A percentile compares a stretch with the other conserved stretches of the same genome.
phyloP scores from a whole-genome alignment of 2,329 filamentous ascomycete species.

The Arthroderma sp. region DNA sequence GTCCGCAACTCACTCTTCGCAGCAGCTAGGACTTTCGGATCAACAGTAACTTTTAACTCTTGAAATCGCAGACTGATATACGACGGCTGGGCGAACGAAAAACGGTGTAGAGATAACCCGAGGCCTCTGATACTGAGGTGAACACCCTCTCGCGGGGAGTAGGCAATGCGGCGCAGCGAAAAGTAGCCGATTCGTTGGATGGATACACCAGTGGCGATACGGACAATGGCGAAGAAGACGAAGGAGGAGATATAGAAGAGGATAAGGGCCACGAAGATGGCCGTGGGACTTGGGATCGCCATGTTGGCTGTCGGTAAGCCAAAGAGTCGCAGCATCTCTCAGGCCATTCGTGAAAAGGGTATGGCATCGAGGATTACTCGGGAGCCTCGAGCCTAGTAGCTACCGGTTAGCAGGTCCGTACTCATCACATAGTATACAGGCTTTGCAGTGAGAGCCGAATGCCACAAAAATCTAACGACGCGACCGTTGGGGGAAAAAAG shows the following conservation, averaged over 20 bases:
- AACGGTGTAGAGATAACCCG: constrained; percentile 76
- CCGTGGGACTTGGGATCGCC: constrained; percentile 51
- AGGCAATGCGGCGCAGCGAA: constrained; percentile 79
- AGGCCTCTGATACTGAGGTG: constrained; percentile 81
- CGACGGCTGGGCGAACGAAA: constrained; percentile 92
- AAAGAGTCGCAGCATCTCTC: constrained; percentile 6
- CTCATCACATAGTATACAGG: too few relatives aligned
- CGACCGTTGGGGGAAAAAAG: too few relatives aligned
- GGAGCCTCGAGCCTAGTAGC: constrained; percentile 6
- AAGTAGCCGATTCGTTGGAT: constrained; percentile 92
- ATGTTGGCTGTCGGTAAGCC: constrained; percentile 17
- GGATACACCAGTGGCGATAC: constrained; percentile 84
- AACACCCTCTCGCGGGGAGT: constrained; percentile 76
- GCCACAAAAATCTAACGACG: too few relatives aligned
- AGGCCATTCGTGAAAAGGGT: constrained; percentile 5
- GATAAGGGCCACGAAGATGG: constrained; percentile 72
- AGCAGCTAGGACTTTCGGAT: constrained; percentile 45
- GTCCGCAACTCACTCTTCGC: constrained; percentile 12
- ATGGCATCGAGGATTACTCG: constrained; percentile 9
- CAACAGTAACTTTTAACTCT: constrained; percentile 72
- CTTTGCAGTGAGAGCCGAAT: too few relatives aligned
- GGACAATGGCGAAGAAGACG: constrained; percentile 80
- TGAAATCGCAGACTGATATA: constrained; percentile 85
- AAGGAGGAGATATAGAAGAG: constrained; percentile 85
- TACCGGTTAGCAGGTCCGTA: too few relatives aligned